These are phyloP conservation scores for Exsudoporus frostii DNA, from an alignment of 768 basidiomycete species.

Conservation along the genomic window DNA sequence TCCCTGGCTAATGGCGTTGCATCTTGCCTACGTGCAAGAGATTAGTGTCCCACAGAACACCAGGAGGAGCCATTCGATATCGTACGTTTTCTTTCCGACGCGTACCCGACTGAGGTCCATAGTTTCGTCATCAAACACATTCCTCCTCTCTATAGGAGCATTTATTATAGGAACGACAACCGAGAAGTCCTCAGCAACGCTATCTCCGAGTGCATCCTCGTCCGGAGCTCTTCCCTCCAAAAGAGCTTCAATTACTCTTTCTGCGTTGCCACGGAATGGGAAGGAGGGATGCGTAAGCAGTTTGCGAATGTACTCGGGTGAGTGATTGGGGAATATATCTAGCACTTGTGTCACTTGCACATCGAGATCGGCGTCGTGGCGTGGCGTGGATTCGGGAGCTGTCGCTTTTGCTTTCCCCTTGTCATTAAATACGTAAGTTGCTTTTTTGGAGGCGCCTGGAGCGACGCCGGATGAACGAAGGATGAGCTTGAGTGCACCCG, in stretches of 20 bases:
- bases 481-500: constrained; percentile 62
- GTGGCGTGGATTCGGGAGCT: constrained; percentile 10
- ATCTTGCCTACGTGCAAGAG: constrained; percentile 39
- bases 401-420: constrained; percentile 45
- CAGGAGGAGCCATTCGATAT: not conserved
- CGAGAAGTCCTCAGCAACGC: not conserved
- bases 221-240: constrained; percentile 67
- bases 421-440: constrained; percentile 19
- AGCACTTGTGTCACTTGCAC: constrained; percentile 64
- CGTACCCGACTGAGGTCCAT: constrained; percentile 62
- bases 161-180: not conserved
- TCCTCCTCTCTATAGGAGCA: constrained; percentile 48
- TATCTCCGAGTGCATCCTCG: constrained; percentile 27
- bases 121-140: constrained; percentile 71
- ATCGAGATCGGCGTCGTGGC: constrained; percentile 46
- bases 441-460: constrained; percentile 13
- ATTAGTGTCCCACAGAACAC: constrained; percentile 2
- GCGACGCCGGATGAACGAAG: constrained; percentile 57
- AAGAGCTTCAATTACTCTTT: constrained; percentile 66
- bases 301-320: constrained; percentile 53
- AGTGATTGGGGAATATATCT: constrained; percentile 69
- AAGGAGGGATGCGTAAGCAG: constrained; percentile 49
- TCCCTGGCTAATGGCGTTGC: constrained; percentile 49
- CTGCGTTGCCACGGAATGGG: constrained; percentile 52
- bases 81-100: constrained; percentile 65